A percentile compares a stretch with the other conserved stretches of the same genome.
These are phyloP conservation scores for Sphaerulina vaccinii DNA, from an alignment of 2,329 filamentous ascomycete species.

Conservation along the genomic window DNA sequence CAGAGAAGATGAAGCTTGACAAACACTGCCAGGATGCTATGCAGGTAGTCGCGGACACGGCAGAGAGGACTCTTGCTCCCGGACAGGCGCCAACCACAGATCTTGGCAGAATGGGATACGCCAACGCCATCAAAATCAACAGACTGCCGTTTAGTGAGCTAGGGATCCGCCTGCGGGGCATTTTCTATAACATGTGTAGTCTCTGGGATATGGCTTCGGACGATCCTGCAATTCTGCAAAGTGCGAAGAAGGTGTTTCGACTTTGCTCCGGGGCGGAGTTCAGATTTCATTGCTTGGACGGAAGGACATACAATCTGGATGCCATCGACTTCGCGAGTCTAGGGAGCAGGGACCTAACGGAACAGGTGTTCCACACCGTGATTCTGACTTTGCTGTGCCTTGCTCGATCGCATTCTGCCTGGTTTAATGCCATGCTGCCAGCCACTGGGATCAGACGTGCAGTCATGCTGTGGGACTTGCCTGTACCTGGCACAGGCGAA, in stretches of 20 bases:
- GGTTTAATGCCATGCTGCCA: slow-evolving; percentile 1
- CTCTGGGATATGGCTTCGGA: background rate
- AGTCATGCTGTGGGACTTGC: slow-evolving; percentile 1
- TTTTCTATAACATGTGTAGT: slow-evolving; percentile 2
- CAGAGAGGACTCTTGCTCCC: background rate
- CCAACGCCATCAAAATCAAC: too few relatives aligned
- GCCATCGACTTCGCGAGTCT: background rate
- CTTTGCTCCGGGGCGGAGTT: slow-evolving; percentile 5
- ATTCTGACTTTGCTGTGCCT: slow-evolving; percentile 6
- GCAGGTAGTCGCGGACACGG: background rate
- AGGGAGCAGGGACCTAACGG: background rate
- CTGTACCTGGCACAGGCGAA: slow-evolving; percentile 1
- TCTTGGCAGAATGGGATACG: background rate
- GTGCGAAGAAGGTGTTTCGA: background rate
- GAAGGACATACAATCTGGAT: background rate
- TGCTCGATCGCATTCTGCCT: background rate
- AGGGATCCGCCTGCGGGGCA: background rate
- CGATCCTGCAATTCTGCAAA: background rate
- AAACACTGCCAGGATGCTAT: background rate
- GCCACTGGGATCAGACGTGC: background rate
- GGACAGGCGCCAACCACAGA: background rate
- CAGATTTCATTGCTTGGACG: slow-evolving; percentile 2
- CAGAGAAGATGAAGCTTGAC: background rate
- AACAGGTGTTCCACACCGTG: slow-evolving; percentile 1
- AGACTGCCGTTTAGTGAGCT: background rate